These are phyloP conservation scores for Mycosphaerella sp. DNA, from an alignment of 2,329 filamentous ascomycete genomes.

Conservation along the genomic window DNA sequence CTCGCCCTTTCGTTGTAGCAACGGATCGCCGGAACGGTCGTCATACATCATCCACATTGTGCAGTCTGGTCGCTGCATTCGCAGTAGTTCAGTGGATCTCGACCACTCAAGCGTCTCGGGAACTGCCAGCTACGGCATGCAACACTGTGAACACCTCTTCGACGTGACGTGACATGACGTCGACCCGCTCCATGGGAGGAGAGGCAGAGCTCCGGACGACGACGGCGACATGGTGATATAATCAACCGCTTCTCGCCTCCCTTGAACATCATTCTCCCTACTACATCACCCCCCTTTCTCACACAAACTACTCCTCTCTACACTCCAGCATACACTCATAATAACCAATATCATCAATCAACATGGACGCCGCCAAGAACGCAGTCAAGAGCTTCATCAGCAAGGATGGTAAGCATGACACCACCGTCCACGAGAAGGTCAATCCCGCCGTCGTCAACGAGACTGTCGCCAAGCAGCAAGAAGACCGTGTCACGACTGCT, in stretches of 20 bases:
- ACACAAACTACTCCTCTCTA: not conserved
- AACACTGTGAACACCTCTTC: not conserved
- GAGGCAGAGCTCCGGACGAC: not conserved
- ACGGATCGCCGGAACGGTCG: not conserved
- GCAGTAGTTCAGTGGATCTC: slow-evolving; percentile 3
- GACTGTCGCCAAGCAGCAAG: slow-evolving; percentile 39
- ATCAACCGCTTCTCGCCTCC: not conserved
- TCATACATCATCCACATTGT: not conserved
- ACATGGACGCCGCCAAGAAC: slow-evolving; percentile 60
- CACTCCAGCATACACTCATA: not conserved
- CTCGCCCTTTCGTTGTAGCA: not conserved
- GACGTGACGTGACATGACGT: slow-evolving; percentile 10
- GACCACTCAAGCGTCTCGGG: not conserved
- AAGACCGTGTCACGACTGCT: slow-evolving; percentile 55
- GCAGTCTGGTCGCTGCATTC: not conserved
- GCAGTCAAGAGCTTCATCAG: slow-evolving; percentile 55
- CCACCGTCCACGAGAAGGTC: slow-evolving; percentile 62
- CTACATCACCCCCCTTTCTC: not conserved
- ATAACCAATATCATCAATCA: slow-evolving; percentile 22
- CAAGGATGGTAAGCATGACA: slow-evolving; percentile 59
- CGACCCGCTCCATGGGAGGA: slow-evolving; percentile 1
- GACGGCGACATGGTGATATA: not conserved
- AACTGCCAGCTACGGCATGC: not conserved
- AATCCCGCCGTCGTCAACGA: slow-evolving; percentile 48
- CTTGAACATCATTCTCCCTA: not conserved